phyloP scores from a whole-genome alignment of 108 stramenopile genomes.

The Aurantiochytrium sp. region DNA sequence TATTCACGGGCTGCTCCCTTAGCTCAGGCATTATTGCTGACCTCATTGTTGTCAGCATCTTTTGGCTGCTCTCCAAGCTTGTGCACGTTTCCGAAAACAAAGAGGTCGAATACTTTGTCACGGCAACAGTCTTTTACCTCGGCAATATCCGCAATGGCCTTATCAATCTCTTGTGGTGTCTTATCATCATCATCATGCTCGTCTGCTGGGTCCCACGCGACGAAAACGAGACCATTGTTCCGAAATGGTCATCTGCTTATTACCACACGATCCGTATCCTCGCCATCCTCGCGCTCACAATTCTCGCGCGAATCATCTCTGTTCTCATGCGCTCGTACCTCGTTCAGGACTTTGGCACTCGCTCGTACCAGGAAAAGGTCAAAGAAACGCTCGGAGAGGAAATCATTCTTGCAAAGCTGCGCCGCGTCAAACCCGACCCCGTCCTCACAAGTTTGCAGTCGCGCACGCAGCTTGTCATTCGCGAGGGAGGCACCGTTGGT shows the following conservation, averaged over 20 bases:
- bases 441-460: neutral
- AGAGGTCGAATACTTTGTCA: neutral
- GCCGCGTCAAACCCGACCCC: neutral
- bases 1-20: neutral
- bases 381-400: neutral
- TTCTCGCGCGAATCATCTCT: neutral
- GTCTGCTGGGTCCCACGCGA: neutral
- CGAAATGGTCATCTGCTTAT: neutral
- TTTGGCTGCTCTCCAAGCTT: neutral
- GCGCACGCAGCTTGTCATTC: neutral
- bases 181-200: neutral
- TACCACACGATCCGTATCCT: neutral
- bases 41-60: neutral
- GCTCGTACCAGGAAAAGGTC: neutral
- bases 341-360: neutral
- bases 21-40: neutral
- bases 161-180: neutral
- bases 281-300: neutral
- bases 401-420: neutral
- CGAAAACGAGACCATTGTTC: neutral
- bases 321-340: neutral
- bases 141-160: neutral
- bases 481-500: neutral
- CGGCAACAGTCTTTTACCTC: neutral
- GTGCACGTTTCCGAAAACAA: neutral